Conservation (phyloP, 2,329 filamentous ascomycete species). For the Clarireedia hainanense region DNA sequence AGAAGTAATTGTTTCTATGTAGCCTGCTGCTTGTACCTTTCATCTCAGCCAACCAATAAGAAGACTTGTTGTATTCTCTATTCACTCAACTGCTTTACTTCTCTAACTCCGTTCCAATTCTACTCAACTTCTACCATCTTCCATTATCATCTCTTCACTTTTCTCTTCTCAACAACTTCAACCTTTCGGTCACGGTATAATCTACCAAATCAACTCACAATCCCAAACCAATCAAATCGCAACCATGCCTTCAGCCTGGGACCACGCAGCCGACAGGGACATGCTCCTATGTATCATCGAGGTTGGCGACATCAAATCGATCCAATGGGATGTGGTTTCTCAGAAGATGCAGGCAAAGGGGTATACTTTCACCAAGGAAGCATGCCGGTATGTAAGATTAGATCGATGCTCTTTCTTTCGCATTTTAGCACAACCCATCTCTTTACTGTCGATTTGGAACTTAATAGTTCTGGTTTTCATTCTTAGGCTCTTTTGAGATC, state of each 20-base stretch:
- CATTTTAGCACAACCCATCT: too few relatives aligned
- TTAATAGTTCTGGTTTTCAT: too few relatives aligned
- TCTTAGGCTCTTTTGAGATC: too few relatives aligned
- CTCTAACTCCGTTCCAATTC: neutral
- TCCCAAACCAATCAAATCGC: neutral
- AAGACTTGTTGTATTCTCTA: neutral
- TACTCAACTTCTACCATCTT: neutral
- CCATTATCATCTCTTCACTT: neutral
- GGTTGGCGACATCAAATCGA: conserved; percentile 17
- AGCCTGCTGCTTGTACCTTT: neutral
- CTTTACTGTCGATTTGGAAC: too few relatives aligned
- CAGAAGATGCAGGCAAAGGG: conserved; percentile 16
- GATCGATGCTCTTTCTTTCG: too few relatives aligned
- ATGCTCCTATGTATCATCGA: conserved; percentile 27
- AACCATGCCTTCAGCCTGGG: conserved; percentile 16
- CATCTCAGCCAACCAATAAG: neutral
- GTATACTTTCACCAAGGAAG: conserved; percentile 24
- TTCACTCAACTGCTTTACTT: neutral
- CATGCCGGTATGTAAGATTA: conserved; percentile 23
- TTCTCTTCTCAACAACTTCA: neutral
- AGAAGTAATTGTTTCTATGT: neutral
- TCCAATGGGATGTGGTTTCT: conserved; percentile 22
- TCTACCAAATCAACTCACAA: neutral
- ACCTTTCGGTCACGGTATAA: neutral
- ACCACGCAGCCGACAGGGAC: conserved; percentile 22